Base-by-base conservation (phyloP, 2,329 filamentous ascomycete species). In the Colletotrichum lindemuthianum region DNA sequence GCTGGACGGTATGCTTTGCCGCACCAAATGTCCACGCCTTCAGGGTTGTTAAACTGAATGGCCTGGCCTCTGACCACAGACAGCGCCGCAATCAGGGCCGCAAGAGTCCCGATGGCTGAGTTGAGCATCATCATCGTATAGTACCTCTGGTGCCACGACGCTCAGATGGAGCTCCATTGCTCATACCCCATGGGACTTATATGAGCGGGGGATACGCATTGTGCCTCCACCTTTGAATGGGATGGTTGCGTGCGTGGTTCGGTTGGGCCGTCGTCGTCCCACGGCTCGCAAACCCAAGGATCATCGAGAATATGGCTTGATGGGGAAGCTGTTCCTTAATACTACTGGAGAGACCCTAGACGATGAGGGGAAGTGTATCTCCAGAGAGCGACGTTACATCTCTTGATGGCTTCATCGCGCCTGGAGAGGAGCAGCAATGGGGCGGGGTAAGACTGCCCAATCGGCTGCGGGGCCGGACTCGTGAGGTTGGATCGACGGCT, bases 11-110 rank as follows among this genome's bases (percentile, higher is more conserved):
- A 65, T 1, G 63, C 58, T 34, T 65, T 65, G 34, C 63, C 63
- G n/a, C 63, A 65, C 63, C 63, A 65, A 13, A 65, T 65, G 3
- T 65, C 63, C 8, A 65, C 63, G 9, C 63, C 63, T 6, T 63
- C 47, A 0, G 58, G 63, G n/a, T 65, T 65, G 2, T 65, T 63
- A 15, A 65, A 65, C 5, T 50, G 63, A 36, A 65, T 33, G 12
- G 63, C 63, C 36, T 65, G 63, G 5, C 45, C 59, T 2, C 44
- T 24, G 11, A 16, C 36, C 9, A 39, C 8, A 4, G 47, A 13
- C 2, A 57, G 39, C 9, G 32, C 15, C 2, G 48, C 47, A 8
- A 34, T 3, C 34, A 65, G 32, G 7, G 63, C 45, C 15, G 36
- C 32, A 34, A 63, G 10, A 13, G 34, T 16, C 37, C 15, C 13